Percentiles rank a stretch among this genome's conserved stretches.
phyloP scores from a whole-genome alignment of 352 stramenopile species.

The Phytophthora meadii region DNA sequence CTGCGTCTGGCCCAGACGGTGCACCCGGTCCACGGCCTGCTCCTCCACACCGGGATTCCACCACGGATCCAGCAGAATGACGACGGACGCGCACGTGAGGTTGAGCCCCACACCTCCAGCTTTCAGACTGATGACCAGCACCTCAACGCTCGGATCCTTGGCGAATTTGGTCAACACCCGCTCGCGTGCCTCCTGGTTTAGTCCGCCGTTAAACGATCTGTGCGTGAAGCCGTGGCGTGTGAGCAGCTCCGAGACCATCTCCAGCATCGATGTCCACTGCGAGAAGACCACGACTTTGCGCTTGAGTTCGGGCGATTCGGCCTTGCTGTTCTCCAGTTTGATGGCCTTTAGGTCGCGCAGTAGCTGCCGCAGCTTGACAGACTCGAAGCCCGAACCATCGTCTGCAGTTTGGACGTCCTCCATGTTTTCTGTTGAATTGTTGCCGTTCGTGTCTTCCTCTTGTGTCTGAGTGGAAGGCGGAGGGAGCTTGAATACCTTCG shows the following conservation, averaged over 20 bases:
- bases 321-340: conserved; percentile 53
- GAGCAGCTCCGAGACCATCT: conserved; percentile 77
- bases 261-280: conserved; percentile 91
- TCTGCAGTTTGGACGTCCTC: not conserved
- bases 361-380: conserved; percentile 74
- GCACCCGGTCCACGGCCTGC: conserved; percentile 94
- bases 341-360: conserved; percentile 69
- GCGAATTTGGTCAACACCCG: conserved; percentile 75
- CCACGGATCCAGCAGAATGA: conserved; percentile 93
- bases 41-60: conserved; percentile 95
- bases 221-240: conserved; percentile 53
- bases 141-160: conserved; percentile 54
- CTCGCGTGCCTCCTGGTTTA: conserved; percentile 77
- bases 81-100: conserved; percentile 87
- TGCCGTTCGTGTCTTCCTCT: conserved; percentile 1
- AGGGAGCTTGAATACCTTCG: conserved; percentile 65
- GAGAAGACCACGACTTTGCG: conserved; percentile 92
- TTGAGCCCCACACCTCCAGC: conserved; percentile 93
- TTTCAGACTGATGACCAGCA: conserved; percentile 90
- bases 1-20: conserved; percentile 87
- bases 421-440: not conserved
- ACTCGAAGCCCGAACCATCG: conserved; percentile 55
- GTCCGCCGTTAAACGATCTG: conserved; percentile 77
- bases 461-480: conserved; percentile 21
- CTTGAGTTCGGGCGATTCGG: conserved; percentile 30